Base-by-base conservation (phyloP, 2,329 filamentous ascomycete genomes). In the Delphinella strobiligena region DNA sequence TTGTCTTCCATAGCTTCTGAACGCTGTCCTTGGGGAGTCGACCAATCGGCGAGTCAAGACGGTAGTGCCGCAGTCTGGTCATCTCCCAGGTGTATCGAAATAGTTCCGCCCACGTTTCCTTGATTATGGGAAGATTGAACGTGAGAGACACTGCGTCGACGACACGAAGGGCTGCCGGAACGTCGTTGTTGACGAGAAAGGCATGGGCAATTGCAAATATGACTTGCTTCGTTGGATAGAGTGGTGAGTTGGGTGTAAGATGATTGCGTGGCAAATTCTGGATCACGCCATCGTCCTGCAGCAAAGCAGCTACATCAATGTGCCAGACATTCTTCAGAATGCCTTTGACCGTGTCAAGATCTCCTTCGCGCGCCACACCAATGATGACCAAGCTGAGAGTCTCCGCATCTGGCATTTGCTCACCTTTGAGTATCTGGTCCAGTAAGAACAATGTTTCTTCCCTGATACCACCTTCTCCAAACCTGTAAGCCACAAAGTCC, bases 151-250 rank as follows among this genome's bases (percentile, higher is more conserved):
- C 55, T 48, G 73, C 73, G 43, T 81, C 69, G 10, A 87, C 60
- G 1, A 81, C 51, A 31, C 71, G 66, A 18, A 80, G 52, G 10
- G 75, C 81, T 2, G 68, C 63, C 1, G 66, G 54, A 3, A 86
- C 65, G 40, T 79, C 67, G 35, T 72, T 77, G 56, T 80, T 83
- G 45, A 68, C 69, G n/a, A 80, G 73, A 46, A 80, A 82, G 1
- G 68, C 64, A 52, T 85, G 77, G 4, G 80, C 78, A n/a, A 88
- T 61, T 7, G 78, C 71, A 40, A 73, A 65, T 16, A 89, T 65
- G 1, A 88, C 64, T 2, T 64, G 61, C 5, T 55, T 46, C 0
- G 72, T 75, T 2, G 84, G 83, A 37, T 66, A 62, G 22, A 80
- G 56, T 5, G 73, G 69, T 1, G 73, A 78, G 12, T 12, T 12